Conservation (phyloP, 2,329 filamentous ascomycete genomes). For the Aspergillus terreus region DNA sequence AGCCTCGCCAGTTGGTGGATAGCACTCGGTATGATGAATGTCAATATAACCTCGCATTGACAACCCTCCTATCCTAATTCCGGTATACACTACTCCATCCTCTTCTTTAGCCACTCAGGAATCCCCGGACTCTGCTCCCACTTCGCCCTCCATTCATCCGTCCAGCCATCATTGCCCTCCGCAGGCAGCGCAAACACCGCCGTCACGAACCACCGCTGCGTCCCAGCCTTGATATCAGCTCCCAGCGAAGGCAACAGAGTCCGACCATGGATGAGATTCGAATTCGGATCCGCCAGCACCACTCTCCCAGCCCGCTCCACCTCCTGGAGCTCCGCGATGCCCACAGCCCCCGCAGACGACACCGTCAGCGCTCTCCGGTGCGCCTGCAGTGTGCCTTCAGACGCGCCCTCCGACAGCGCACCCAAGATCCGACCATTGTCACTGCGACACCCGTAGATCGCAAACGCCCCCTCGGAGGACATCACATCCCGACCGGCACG, state of each 20-base stretch:
- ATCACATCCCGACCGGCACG: slow-evolving; percentile 54
- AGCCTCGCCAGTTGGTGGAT: no score
- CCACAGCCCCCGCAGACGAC: slow-evolving; percentile 49
- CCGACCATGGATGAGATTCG: slow-evolving; percentile 68
- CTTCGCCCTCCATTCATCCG: slow-evolving; percentile 53
- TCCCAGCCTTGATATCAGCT: slow-evolving; percentile 55
- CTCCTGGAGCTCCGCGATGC: slow-evolving; percentile 45
- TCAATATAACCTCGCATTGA: no score
- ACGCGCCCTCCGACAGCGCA: slow-evolving; percentile 31
- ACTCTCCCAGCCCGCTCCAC: slow-evolving; percentile 56
- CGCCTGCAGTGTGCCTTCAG: slow-evolving; percentile 42
- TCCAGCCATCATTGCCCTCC: slow-evolving; percentile 24
- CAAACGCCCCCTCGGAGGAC: slow-evolving; percentile 73
- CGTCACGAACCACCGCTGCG: slow-evolving; percentile 64
- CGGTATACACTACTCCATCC: slow-evolving; percentile 36
- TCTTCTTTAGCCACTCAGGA: slow-evolving; percentile 57
- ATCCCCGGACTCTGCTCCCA: slow-evolving; percentile 59
- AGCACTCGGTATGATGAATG: no score
- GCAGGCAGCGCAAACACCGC: slow-evolving; percentile 68
- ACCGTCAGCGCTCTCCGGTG: slow-evolving; percentile 38
- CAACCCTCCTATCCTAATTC: no score
- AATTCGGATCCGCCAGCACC: slow-evolving; percentile 74
- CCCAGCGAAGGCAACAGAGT: slow-evolving; percentile 69
- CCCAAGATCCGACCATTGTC: slow-evolving; percentile 56
- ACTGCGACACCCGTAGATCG: slow-evolving; percentile 60